These are phyloP conservation scores for Pleurotus pulmonarius DNA, from an alignment of 768 basidiomycete species.

Conservation along the genomic window DNA sequence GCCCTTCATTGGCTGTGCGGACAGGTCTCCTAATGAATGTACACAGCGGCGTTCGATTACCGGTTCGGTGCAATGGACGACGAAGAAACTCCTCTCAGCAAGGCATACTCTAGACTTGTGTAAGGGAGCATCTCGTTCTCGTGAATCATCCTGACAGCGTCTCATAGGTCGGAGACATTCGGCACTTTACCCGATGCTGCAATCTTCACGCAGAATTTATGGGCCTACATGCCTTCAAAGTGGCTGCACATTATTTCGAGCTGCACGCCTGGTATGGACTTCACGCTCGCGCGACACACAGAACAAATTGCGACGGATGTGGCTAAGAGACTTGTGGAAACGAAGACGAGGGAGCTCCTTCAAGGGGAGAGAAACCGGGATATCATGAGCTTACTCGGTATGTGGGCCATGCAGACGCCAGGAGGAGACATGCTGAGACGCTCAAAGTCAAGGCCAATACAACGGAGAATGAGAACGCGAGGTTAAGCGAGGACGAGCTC, in stretches of 20 bases:
- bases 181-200: slow-evolving; percentile 10
- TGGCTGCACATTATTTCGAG: slow-evolving; percentile 33
- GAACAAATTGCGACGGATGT: slow-evolving; percentile 25
- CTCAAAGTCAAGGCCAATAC: slow-evolving; percentile 50
- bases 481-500: slow-evolving; percentile 46
- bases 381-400: slow-evolving; percentile 42
- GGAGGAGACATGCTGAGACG: neutral
- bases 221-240: slow-evolving; percentile 23
- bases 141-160: neutral
- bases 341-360: slow-evolving; percentile 27
- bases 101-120: slow-evolving; percentile 32
- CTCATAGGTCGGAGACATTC: slow-evolving; percentile 14
- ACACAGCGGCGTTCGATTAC: slow-evolving; percentile 54
- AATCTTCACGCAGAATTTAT: slow-evolving; percentile 27
- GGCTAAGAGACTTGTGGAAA: slow-evolving; percentile 30
- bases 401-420: neutral
- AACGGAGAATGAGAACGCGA: slow-evolving; percentile 36
- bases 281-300: slow-evolving; percentile 43
- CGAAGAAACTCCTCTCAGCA: slow-evolving; percentile 30
- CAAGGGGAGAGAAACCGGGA: slow-evolving; percentile 33
- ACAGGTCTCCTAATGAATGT: neutral
- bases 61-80: slow-evolving; percentile 48
- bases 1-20: too few species aligned
- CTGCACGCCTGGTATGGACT: slow-evolving; percentile 19
- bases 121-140: slow-evolving; percentile 15